Evolutionary conservation across 331 rosid species (phyloP).

Genomic region (Spiraea crenata): DNA sequence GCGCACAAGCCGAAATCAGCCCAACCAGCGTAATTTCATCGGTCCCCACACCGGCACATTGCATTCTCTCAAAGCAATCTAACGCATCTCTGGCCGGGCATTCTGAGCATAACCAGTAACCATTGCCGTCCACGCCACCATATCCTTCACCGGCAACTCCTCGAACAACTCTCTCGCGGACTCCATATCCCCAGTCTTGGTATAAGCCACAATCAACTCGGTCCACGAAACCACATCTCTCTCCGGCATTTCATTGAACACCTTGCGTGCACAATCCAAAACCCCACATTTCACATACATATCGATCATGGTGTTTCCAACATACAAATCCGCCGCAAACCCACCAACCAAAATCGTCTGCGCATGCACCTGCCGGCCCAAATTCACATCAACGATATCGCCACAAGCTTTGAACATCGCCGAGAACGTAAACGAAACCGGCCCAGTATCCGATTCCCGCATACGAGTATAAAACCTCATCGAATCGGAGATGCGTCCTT

Average conservation of each 20-base stretch:
- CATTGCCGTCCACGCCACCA: conserved; percentile 51
- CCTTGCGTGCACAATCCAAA: conserved; percentile 40
- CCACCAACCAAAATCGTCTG: conserved; percentile 49
- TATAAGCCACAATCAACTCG: conserved; percentile 38
- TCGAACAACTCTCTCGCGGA: conserved; percentile 35
- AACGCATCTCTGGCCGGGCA: conserved; percentile 37
- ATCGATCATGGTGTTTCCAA: conserved; percentile 49
- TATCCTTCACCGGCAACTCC: conserved; percentile 32
- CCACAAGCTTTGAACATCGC: conserved; percentile 44
- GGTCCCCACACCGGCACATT: conserved; percentile 17
- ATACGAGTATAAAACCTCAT: conserved; percentile 24
- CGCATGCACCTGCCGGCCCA: conserved; percentile 42
- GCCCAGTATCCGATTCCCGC: conserved; percentile 29
- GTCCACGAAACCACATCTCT: conserved; percentile 48
- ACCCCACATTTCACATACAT: conserved; percentile 45
- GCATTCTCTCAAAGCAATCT: conserved; percentile 35
- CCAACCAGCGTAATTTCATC: conserved; percentile 43
- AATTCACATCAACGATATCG: conserved; percentile 15
- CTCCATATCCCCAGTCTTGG: conserved; percentile 35
- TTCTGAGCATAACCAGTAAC: conserved; percentile 40
- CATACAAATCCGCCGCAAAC: conserved; percentile 40
- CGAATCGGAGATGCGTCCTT: conserved; percentile 28
- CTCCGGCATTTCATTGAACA: conserved; percentile 49
- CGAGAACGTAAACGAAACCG: conserved; percentile 44
- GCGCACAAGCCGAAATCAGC: conserved; percentile 44